Evolutionary conservation across 129 eudicot species (phyloP), one percentile per base, ranked within the genome.

Genomic region (Gnaphalium uliginosum): DNA sequence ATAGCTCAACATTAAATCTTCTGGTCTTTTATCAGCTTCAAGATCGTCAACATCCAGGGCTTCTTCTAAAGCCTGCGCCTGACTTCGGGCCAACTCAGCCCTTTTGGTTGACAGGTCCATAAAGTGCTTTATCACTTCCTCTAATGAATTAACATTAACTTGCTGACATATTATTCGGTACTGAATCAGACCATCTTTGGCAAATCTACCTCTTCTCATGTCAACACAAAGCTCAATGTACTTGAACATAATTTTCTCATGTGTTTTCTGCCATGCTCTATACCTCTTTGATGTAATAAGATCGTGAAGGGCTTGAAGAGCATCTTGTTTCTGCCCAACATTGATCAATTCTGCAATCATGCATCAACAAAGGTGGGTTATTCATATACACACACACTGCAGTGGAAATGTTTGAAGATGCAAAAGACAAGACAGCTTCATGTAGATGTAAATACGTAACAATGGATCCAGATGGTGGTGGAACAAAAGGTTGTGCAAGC

Each of bases 101-200:
- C 66, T 89, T 84, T 95, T 88, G 51, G 99, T 89, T 18, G 96
- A 85, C 57, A 94, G 90, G 77, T 94, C 97, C 93, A 95, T 87
- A 66, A 91, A 95, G 83, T 95, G 94, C 84, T 95, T 95, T 23
- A 91, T 95, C 46, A 95, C 97, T 77, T 95, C 99, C 83, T 95
- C 97, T 53, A 95, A 33, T 3, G 97, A 91, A 30, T 80, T 84
- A 30, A 95, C 93, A 74, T 95, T 95, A 21, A 91, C 99, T 88
- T 89, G 97, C 58, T 95, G 97, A 73, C 99, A 94, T 6, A 94
- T 87, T 69, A 88, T 85, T 5, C 97, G 94, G 71, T 95, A 95
- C 67, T 95, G 97, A 48, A 95, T 95, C n/a, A 95, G 83, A 33
- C 97, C 97, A 76, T 95, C 99, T 86, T 95, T 91, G n/a, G 99